Evolutionary conservation across 176 grass and related monocot genomes (phyloP), one percentile per base, ranked within the genome.

Genomic region (Typha latifolia): DNA sequence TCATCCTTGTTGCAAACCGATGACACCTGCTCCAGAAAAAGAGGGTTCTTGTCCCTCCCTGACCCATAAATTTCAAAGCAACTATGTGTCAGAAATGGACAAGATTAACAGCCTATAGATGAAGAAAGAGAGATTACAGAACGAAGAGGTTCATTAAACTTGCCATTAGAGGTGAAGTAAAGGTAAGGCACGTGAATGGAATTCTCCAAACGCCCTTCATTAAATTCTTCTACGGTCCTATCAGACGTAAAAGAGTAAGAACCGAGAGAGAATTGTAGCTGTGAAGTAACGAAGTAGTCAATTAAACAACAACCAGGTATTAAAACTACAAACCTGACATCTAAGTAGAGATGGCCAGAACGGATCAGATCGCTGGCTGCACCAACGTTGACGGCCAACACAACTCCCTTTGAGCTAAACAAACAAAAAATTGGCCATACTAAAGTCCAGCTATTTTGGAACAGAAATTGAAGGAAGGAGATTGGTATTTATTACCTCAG

Each of bases 151-250:
- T 18, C 47, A n/a, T 49, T 59, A 43, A 69, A 59, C 73, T 76
- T 84, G 49, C 90, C 91, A 78, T 87, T 66, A 4, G 86, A 66
- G 2, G 78, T 85, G 81, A 78, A 21, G 72, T 85, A 85, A 72
- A 96, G 49, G 66, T 85, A 87, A 57, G 91, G 86, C 16, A 96
- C 76, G 20, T 87, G 84, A 18, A 87, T 57, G 14, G 78, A 75
- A 50, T 66, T 72, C 52, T 72, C 34, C 47, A 80, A 48, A 75
- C 82, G 81, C 4, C 86, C 91, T 51, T 78, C 77, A 1, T 49
- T 63, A 59, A 87, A 84, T 72, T 96, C 91, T 55, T 96, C 86
- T 22, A 69, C 81, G 34, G 86, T 90, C 84, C 88, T 88, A 76
- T 69, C 7, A 37, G 34, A 37, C 34, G 34, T 37, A 37, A 37